Evolutionary conservation across 176 grass and related monocot species (phyloP), one percentile per base, ranked within the genome.

Genomic region (Cenchrus purpureus): DNA sequence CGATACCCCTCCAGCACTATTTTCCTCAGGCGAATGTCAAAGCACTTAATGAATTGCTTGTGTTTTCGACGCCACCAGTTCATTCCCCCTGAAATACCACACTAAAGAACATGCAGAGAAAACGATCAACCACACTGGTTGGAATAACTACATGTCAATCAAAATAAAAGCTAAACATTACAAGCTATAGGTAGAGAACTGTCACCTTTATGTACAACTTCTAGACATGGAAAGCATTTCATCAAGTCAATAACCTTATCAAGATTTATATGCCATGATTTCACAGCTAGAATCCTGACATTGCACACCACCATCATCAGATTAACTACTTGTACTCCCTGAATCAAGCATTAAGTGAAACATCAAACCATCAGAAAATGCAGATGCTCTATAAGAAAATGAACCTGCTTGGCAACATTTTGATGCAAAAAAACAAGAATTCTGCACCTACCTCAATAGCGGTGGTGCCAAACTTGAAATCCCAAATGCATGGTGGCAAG

Each of bases 141-240:
- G 12, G 3, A 3, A 29, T 58, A 58, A 58, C 17, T 8, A 17
- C 6, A 20, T 17, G 55, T 8, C 6, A 6, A 17, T 56, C 53
- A 56, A 6, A 62, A 12, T 1, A 13, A 10, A 6, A 29, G 28
- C 61, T 34, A 1, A 34, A 32, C 28, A 65, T 34, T 12, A 65
- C 1, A 7, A 34, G 10, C 1, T 65, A 65, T 15, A 4, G 15
- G 9, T 6, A 3, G 28, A 48, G 5, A 73, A 22, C 11, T 51
- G 5, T 12, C 6, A 73, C 46, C 46, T 50, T 50, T 22, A 73
- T 51, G 46, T 73, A 73, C 6, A 73, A 9, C 12, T 73, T 73
- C 70, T n/a, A 73, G n/a, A 22, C 45, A 73, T 12, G 70, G 70
- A 74, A 74, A 74, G 15, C 25, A 74, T 17, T 37, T 74, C 72